Percentiles rank a stretch among this genome's conserved stretches.
These are phyloP conservation scores for Phytopythium delawarense DNA, from an alignment of 352 stramenopile species.

Conservation along the genomic window DNA sequence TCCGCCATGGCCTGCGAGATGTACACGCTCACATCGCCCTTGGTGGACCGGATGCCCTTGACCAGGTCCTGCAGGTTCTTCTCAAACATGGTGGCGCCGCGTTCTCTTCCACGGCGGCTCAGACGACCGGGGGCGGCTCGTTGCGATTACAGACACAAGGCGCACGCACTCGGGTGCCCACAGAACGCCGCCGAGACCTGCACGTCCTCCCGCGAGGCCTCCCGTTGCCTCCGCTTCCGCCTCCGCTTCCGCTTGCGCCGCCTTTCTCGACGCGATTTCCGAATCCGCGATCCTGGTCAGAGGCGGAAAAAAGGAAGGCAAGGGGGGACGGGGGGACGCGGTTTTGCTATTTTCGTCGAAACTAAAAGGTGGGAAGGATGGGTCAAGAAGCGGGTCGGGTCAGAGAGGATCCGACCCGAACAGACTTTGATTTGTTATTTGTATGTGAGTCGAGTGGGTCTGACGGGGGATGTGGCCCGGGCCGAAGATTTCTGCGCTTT, in stretches of 20 bases:
- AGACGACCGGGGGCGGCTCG: background rate
- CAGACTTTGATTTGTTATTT: too few relatives aligned
- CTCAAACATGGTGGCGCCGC: constrained; percentile 91
- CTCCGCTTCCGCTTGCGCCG: background rate
- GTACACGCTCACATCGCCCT: constrained; percentile 94
- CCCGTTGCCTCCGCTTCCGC: background rate
- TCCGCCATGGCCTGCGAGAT: constrained; percentile 97
- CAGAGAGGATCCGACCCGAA: too few relatives aligned
- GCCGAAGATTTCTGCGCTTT: background rate
- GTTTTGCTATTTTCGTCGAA: constrained; percentile 1
- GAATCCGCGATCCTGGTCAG: constrained; percentile 7
- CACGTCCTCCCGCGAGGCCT: too few relatives aligned
- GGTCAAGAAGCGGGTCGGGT: background rate
- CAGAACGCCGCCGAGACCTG: too few relatives aligned
- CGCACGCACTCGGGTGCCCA: background rate
- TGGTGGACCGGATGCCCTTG: constrained; percentile 97
- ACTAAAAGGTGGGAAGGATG: background rate
- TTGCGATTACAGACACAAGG: background rate
- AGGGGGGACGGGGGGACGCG: background rate
- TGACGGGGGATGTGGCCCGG: too few relatives aligned
- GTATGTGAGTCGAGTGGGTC: too few relatives aligned
- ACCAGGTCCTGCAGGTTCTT: constrained; percentile 98
- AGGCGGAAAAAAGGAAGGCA: constrained; percentile 1
- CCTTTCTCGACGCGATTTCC: background rate
- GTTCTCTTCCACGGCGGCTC: background rate